Percentiles rank a stretch among this genome's conserved stretches.
Conservation (phyloP, 371 early-diverging fungal genomes). For the Cladochytrium tenue region DNA sequence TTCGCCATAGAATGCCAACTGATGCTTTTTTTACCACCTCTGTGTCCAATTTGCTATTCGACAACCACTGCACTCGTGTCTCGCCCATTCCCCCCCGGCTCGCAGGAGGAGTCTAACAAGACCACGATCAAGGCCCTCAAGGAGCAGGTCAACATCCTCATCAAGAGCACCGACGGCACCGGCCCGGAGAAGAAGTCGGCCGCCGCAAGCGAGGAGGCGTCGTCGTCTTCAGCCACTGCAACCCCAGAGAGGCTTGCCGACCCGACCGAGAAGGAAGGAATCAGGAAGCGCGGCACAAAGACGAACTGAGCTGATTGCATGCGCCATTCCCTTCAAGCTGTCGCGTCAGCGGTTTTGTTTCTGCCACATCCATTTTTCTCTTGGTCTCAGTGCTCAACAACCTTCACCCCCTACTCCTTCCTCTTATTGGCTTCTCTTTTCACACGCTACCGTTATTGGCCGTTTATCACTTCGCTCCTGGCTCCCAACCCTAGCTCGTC, state of each 20-base stretch:
- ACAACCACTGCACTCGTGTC: neutral
- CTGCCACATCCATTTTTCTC: no score
- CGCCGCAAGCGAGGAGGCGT: neutral
- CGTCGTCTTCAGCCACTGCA: neutral
- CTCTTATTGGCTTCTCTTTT: no score
- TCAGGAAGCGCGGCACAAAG: slow-evolving; percentile 20
- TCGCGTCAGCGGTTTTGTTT: no score
- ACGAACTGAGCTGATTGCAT: no score
- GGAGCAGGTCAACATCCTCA: slow-evolving; percentile 21
- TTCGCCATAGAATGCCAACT: no score
- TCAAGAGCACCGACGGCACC: slow-evolving; percentile 5
- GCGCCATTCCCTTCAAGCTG: no score
- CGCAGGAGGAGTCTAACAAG: slow-evolving; percentile 5
- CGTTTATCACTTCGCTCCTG: no score
- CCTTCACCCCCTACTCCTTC: no score
- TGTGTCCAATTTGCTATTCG: neutral
- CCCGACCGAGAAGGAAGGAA: slow-evolving; percentile 14
- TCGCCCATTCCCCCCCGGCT: neutral
- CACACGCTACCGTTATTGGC: no score
- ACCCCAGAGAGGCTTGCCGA: neutral
- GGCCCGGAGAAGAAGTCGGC: slow-evolving; percentile 2
- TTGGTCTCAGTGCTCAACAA: no score
- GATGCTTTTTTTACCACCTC: neutral
- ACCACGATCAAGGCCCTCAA: slow-evolving; percentile 26
- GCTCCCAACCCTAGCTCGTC: no score